Conservation (phyloP, 345 rosid species). For the Hirschfeldia incana region DNA sequence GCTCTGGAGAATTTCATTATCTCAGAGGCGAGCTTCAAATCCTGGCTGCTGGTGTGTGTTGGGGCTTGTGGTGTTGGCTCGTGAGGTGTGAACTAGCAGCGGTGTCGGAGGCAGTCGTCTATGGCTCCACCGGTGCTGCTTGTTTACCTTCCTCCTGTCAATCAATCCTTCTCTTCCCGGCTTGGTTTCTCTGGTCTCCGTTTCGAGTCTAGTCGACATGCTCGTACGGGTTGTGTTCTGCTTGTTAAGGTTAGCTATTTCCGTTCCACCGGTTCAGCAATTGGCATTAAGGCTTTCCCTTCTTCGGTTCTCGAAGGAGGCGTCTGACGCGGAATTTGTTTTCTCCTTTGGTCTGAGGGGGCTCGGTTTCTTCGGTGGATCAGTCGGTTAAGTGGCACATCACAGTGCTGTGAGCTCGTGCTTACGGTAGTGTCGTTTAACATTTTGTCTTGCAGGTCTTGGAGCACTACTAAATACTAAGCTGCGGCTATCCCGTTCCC, state of each 20-base stretch:
- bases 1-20: no score
- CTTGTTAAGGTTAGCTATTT: no score
- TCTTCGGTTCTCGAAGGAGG: not conserved
- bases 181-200: no score
- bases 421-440: not conserved
- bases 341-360: not conserved
- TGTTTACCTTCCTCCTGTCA: no score
- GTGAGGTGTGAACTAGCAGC: no score
- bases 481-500: not conserved
- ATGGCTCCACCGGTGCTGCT: no score
- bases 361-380: not conserved
- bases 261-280: not conserved
- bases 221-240: not conserved
- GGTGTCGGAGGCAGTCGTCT: no score
- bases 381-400: not conserved
- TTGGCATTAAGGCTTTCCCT: not conserved
- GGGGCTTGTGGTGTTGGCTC: no score
- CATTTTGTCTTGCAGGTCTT: not conserved
- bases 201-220: not conserved
- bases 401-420: not conserved
- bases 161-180: no score
- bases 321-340: not conserved
- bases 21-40: no score
- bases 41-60: no score
- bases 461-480: not conserved